Evolutionary conservation across 805 yeast genomes (phyloP).

Genomic region (Hanseniaspora meyeri): DNA sequence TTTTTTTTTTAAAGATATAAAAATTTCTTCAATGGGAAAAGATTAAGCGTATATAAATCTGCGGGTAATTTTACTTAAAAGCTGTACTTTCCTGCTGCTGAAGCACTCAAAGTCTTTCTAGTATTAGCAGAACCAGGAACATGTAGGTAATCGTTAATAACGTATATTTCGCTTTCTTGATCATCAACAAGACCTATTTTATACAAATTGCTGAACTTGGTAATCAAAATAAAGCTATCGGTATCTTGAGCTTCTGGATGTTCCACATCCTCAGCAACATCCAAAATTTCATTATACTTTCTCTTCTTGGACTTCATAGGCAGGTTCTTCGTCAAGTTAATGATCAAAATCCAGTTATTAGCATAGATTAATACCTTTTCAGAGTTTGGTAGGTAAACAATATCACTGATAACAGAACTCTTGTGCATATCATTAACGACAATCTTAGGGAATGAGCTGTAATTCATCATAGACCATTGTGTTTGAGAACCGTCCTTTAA

Average conservation of each 20-base stretch:
- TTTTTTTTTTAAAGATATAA: not conserved
- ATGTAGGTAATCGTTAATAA: constrained; percentile 3
- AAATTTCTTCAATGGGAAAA: not conserved
- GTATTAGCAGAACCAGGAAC: not conserved
- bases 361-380: not conserved
- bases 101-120: not conserved
- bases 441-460: constrained; percentile 8
- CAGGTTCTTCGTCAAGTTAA: constrained; percentile 6
- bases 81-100: constrained; percentile 4
- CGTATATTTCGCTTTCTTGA: not conserved
- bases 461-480: constrained; percentile 7
- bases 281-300: constrained; percentile 9
- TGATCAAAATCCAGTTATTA: constrained; percentile 9
- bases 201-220: constrained; percentile 6
- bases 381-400: not conserved
- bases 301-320: constrained; percentile 13
- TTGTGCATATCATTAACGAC: constrained; percentile 9
- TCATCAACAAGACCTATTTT: constrained; percentile 2
- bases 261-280: not conserved
- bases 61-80: constrained; percentile 5
- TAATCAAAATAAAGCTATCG: not conserved
- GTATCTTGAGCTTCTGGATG: not conserved
- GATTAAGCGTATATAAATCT: not conserved
- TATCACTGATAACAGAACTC: not conserved
- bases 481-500: constrained; percentile 3